Evolutionary conservation across 2,329 filamentous ascomycete species (phyloP), one percentile per base, ranked within the genome.

Genomic region (Colletotrichum horii): DNA sequence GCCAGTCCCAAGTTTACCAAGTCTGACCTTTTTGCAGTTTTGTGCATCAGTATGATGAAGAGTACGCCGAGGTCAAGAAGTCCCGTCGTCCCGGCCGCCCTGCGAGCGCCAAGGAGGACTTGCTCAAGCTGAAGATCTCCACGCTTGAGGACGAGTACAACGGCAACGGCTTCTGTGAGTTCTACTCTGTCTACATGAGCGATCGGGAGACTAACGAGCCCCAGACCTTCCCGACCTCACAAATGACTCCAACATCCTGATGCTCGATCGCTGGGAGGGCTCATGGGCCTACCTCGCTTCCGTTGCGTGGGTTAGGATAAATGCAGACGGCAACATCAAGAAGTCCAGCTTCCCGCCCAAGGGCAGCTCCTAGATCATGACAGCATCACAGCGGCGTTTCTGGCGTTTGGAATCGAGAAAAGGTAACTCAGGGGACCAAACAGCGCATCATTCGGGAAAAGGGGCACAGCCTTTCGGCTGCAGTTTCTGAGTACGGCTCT

Each of bases 201-300:
- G 8, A 62, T 8, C 19, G 4, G 7, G 43, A 16, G 60, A 30
- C 56, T 69, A 60, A 74, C 43, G 11, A 12, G 15, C 16, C 9
- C 11, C 28, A 76, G 74, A 69, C 76, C 84, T 97, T 55, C 96
- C 96, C 0, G 94, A 98, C 82, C 86, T 98, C 70, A 90, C 92
- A 71, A 89, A 92, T 56, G 87, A 89, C 55, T 90, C 93, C 64
- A 95, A 93, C 78, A 85, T 94, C 67, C 85, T 89, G 73, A 89
- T 91, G 78, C 84, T 98, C 55, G 89, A 91, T 77, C 88, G 89
- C 26, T 98, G 96, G 95, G 94, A 95, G 78, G 94, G 94, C 6
- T 91, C 94, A 30, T 98, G 96, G 96, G 90, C 94, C 11, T 93
- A 94, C 80, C 89, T 98, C 77, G 91, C 93, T 38, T 93, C 90